Percentiles rank a stretch among this genome's conserved stretches.
Conservation (phyloP, 805 yeast species). For the Lipomyces lipofer region DNA sequence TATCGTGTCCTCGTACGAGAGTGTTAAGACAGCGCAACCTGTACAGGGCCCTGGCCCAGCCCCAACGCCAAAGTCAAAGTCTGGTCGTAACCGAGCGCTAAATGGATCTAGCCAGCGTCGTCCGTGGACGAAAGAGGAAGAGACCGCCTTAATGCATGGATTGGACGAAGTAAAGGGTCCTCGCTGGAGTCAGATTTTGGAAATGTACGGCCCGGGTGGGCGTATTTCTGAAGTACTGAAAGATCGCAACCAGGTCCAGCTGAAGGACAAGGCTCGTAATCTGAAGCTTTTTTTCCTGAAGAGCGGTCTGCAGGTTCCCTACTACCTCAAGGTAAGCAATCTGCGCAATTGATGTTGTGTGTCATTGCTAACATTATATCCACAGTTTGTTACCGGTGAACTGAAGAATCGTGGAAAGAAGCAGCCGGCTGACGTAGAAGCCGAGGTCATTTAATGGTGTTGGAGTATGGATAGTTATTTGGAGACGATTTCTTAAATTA, state of each 20-base stretch:
- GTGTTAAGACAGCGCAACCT: too few relatives aligned
- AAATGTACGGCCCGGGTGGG: constrained; percentile 94
- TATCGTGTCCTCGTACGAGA: too few relatives aligned
- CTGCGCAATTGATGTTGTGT: too few relatives aligned
- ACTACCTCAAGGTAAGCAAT: constrained; percentile 50
- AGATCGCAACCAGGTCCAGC: constrained; percentile 85
- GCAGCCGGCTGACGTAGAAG: too few relatives aligned
- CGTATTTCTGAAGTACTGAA: constrained; percentile 76
- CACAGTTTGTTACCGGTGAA: constrained; percentile 82
- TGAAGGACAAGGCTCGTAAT: constrained; percentile 95
- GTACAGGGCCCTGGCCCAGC: too few relatives aligned
- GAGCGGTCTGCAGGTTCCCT: constrained; percentile 74
- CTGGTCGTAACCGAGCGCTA: constrained; percentile 11
- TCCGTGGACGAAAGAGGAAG: constrained; percentile 88
- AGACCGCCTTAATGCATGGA: constrained; percentile 77
- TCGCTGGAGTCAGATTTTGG: constrained; percentile 88
- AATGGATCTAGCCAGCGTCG: constrained; percentile 47
- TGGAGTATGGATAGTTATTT: too few relatives aligned
- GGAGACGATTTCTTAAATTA: too few relatives aligned
- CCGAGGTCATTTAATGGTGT: too few relatives aligned
- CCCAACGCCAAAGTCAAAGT: not conserved
- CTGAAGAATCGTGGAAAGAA: constrained; percentile 23
- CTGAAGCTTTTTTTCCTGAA: constrained; percentile 87
- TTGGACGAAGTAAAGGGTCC: constrained; percentile 78
- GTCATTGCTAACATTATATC: too few relatives aligned